Conservation (phyloP, 495 filamentous ascomycete genomes). For the Staphylotrichum longicolle region DNA sequence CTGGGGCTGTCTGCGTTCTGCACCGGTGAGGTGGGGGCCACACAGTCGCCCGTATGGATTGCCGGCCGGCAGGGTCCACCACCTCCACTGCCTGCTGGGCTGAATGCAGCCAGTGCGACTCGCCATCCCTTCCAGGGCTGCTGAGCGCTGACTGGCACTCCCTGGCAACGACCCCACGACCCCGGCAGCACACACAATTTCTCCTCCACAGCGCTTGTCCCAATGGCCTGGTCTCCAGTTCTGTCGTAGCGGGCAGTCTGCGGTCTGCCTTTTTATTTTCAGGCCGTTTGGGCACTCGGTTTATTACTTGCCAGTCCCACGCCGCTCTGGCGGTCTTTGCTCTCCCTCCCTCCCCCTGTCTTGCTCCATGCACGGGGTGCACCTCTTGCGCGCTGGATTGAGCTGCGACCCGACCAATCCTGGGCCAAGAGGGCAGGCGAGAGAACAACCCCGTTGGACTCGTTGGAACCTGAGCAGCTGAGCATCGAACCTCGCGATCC, state of each 20-base stretch:
- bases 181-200: slow-evolving; percentile 11
- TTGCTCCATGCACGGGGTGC: slow-evolving; percentile 11
- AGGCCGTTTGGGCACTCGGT: too few relatives aligned
- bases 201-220: slow-evolving; percentile 6
- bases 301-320: background rate
- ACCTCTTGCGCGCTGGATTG: slow-evolving; percentile 9
- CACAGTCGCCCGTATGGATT: background rate
- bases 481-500: background rate
- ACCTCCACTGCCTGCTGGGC: slow-evolving; percentile 7
- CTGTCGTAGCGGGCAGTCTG: slow-evolving; percentile 10
- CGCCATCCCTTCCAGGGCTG: background rate
- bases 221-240: slow-evolving; percentile 14
- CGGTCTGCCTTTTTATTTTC: slow-evolving; percentile 7
- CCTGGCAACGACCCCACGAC: slow-evolving; percentile 1
- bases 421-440: slow-evolving; percentile 8
- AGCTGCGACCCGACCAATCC: slow-evolving; percentile 19
- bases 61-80: background rate
- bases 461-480: slow-evolving; percentile 9
- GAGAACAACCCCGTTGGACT: slow-evolving; percentile 4
- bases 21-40: background rate
- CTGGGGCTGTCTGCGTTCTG: too few relatives aligned
- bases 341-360: background rate
- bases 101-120: slow-evolving; percentile 16
- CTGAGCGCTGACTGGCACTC: background rate
- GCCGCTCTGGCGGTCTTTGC: background rate